phyloP scores from a whole-genome alignment of 2,329 filamentous ascomycete genomes.

The Colletotrichum higginsianum region DNA sequence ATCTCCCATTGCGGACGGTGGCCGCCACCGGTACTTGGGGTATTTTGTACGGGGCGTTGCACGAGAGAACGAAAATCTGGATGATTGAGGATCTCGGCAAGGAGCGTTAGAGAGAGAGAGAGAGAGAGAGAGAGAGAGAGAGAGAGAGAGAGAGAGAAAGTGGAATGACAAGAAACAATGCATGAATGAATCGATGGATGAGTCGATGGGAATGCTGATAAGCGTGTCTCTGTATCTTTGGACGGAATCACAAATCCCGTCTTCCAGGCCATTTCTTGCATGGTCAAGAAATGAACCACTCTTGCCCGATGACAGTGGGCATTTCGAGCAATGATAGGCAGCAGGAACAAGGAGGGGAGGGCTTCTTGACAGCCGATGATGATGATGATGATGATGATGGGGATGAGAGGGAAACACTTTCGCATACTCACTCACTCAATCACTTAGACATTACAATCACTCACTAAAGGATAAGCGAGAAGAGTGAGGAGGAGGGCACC shows the following conservation, averaged over 20 bases:
- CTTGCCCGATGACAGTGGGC: conserved; percentile 7
- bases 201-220: too few relatives aligned
- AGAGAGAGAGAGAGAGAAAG: not conserved
- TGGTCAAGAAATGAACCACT: conserved; percentile 1
- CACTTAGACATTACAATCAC: too few relatives aligned
- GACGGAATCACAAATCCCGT: not conserved
- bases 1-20: not conserved
- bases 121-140: too few relatives aligned
- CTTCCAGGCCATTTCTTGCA: not conserved
- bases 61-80: not conserved
- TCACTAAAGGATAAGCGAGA: not conserved
- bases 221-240: too few relatives aligned
- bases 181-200: not conserved
- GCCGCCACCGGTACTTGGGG: not conserved
- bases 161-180: not conserved
- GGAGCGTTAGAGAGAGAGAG: not conserved
- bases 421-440: too few relatives aligned
- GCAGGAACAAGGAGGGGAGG: not conserved
- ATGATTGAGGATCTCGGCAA: not conserved
- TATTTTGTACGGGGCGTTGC: conserved; percentile 28
- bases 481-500: not conserved
- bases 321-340: not conserved
- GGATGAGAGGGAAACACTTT: not conserved
- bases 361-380: not conserved
- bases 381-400: not conserved